Evolutionary conservation across 2,329 filamentous ascomycete genomes (phyloP).

Genomic region (Xylariaceae sp.): DNA sequence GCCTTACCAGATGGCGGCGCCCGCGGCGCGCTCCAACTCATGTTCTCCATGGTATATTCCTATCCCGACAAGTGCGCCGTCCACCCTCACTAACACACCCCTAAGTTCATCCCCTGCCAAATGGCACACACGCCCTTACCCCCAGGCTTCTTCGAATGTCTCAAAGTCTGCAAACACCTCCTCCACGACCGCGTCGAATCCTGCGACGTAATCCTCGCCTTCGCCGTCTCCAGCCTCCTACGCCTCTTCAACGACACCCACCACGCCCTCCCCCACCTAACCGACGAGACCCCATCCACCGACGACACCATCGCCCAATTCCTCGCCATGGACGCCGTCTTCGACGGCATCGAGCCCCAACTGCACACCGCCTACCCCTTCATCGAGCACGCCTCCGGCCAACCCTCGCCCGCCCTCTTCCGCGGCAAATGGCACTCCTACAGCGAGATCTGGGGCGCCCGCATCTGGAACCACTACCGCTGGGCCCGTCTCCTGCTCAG

Average conservation of each 20-base stretch:
- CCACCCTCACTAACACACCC: neutral
- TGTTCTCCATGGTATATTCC: conserved; percentile 48
- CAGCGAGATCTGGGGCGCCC: conserved; percentile 46
- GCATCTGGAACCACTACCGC: conserved; percentile 56
- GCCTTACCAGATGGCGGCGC: conserved; percentile 40
- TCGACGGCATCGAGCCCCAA: conserved; percentile 37
- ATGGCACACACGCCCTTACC: conserved; percentile 38
- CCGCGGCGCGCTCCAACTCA: conserved; percentile 49
- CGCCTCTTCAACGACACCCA: conserved; percentile 36
- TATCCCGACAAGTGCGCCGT: neutral
- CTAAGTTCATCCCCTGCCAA: conserved; percentile 43
- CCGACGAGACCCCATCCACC: conserved; percentile 36
- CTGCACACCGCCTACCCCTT: conserved; percentile 37
- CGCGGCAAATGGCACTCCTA: conserved; percentile 52
- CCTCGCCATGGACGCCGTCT: conserved; percentile 36
- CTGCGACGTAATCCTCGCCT: conserved; percentile 39
- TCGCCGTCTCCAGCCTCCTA: conserved; percentile 38
- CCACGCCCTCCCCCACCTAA: conserved; percentile 26
- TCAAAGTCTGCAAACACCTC: conserved; percentile 35
- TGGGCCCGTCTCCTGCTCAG: conserved; percentile 51
- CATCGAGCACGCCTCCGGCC: conserved; percentile 30
- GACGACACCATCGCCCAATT: conserved; percentile 36
- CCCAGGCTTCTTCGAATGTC: conserved; percentile 39
- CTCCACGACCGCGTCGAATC: conserved; percentile 33
- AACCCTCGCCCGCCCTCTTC: conserved; percentile 43